A percentile compares a stretch with the other conserved stretches of the same genome.
These are phyloP conservation scores for Colletotrichum godetiae DNA, from an alignment of 2,329 filamentous ascomycete species.

Conservation along the genomic window DNA sequence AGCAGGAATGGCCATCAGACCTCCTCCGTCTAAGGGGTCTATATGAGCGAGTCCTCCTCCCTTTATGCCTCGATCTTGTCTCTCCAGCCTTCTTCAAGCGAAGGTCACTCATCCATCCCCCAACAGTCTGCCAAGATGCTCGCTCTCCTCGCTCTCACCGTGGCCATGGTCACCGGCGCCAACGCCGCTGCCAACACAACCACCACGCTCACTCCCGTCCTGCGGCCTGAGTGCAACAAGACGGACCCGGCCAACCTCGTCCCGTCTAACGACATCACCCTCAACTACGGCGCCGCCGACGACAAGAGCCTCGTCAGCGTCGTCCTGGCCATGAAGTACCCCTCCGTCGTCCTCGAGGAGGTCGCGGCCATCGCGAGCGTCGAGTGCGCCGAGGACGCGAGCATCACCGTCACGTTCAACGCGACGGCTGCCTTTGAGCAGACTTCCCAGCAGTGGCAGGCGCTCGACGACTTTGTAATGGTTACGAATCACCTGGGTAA, in stretches of 20 bases:
- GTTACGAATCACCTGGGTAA: conserved; percentile 40
- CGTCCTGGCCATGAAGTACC: conserved; percentile 58
- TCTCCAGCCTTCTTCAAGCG: neutral
- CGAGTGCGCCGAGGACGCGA: conserved; percentile 62
- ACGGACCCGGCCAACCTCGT: conserved; percentile 25
- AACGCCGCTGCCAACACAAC: conserved; percentile 26
- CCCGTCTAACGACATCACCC: conserved; percentile 53
- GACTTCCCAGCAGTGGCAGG: conserved; percentile 36
- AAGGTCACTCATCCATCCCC: neutral
- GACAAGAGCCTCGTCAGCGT: conserved; percentile 64
- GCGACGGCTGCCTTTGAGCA: conserved; percentile 36
- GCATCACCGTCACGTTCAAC: conserved; percentile 47
- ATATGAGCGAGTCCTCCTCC: conserved; percentile 6
- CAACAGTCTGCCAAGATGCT: conserved; percentile 16
- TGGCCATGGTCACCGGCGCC: conserved; percentile 14
- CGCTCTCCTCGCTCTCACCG: conserved; percentile 22
- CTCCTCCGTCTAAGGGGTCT: conserved; percentile 6
- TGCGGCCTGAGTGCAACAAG: conserved; percentile 18
- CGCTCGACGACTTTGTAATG: conserved; percentile 38
- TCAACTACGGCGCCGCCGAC: conserved; percentile 37
- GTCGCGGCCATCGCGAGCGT: conserved; percentile 64
- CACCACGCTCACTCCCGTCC: conserved; percentile 13
- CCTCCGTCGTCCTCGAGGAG: conserved; percentile 40
- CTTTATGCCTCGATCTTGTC: neutral
- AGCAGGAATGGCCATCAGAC: neutral